Conservation (phyloP, 2,329 filamentous ascomycete species). For the Aspergillus unguis region DNA sequence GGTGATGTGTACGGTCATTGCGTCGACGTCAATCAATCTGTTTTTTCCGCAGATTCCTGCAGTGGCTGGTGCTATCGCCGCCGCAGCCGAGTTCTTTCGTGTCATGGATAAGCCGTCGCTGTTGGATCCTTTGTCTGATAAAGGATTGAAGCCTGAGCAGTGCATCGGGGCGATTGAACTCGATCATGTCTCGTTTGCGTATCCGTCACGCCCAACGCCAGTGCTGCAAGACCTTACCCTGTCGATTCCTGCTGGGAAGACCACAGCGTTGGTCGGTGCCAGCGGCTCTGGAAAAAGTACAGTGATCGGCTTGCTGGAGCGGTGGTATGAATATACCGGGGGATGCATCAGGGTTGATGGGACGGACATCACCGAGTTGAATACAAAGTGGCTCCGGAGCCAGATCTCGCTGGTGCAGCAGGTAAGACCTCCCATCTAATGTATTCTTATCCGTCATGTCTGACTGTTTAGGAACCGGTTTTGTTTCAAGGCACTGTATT, state of each 20-base stretch:
- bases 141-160: slow-evolving; percentile 68
- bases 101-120: slow-evolving; percentile 88
- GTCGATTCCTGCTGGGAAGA: slow-evolving; percentile 80
- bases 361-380: slow-evolving; percentile 73
- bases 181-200: slow-evolving; percentile 82
- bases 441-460: no score
- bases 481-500: slow-evolving; percentile 87
- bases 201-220: slow-evolving; percentile 82
- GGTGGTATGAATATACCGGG: slow-evolving; percentile 86
- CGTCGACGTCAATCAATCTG: slow-evolving; percentile 31
- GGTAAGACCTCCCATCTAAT: background rate
- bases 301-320: slow-evolving; percentile 85
- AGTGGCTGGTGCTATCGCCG: slow-evolving; percentile 40
- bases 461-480: slow-evolving; percentile 66
- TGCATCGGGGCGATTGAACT: slow-evolving; percentile 77
- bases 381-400: slow-evolving; percentile 84
- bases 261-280: slow-evolving; percentile 87
- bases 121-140: slow-evolving; percentile 69
- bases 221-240: slow-evolving; percentile 83
- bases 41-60: slow-evolving; percentile 38
- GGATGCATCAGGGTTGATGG: slow-evolving; percentile 82
- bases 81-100: slow-evolving; percentile 53
- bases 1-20: slow-evolving; percentile 30
- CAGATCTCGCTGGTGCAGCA: slow-evolving; percentile 75
- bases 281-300: slow-evolving; percentile 95